phyloP scores from a whole-genome alignment of 768 basidiomycete species.

The Hydnomerulius pinastri region DNA sequence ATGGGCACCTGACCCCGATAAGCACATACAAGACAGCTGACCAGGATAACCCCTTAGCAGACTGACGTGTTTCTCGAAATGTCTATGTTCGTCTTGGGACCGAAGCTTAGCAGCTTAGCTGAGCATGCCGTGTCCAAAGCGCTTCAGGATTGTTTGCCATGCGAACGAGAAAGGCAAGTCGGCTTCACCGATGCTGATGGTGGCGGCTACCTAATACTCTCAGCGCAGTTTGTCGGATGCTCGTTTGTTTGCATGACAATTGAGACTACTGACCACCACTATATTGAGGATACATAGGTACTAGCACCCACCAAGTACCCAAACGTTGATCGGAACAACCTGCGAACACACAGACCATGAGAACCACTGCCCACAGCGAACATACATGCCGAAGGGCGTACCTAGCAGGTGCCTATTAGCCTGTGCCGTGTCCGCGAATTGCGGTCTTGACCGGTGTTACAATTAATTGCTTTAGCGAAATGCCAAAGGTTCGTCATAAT shows the following conservation, averaged over 20 bases:
- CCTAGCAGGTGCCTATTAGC: not conserved
- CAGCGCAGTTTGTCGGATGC: not conserved
- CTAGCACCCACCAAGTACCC: not conserved
- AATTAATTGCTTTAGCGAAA: too few species aligned
- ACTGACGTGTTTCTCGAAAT: conserved; percentile 5
- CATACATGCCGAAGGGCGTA: not conserved
- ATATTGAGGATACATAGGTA: too few species aligned
- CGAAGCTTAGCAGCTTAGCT: conserved; percentile 16
- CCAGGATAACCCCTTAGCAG: conserved; percentile 23
- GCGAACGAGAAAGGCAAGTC: conserved; percentile 1
- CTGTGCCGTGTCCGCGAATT: not conserved
- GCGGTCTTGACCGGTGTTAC: too few species aligned
- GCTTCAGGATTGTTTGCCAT: conserved; percentile 2
- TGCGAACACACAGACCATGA: not conserved
- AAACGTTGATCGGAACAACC: not conserved
- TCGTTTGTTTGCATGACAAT: not conserved
- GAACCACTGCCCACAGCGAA: not conserved
- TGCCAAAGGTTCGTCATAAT: too few species aligned
- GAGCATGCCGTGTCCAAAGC: not conserved
- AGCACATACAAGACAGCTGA: conserved; percentile 27
- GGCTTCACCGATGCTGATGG: not conserved
- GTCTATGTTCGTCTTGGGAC: not conserved
- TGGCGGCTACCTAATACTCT: not conserved
- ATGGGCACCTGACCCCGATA: conserved; percentile 16
- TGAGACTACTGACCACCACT: not conserved